Evolutionary conservation across 345 rosid genomes (phyloP), one percentile per base, ranked within the genome.

Genomic region (Linum trigynum): DNA sequence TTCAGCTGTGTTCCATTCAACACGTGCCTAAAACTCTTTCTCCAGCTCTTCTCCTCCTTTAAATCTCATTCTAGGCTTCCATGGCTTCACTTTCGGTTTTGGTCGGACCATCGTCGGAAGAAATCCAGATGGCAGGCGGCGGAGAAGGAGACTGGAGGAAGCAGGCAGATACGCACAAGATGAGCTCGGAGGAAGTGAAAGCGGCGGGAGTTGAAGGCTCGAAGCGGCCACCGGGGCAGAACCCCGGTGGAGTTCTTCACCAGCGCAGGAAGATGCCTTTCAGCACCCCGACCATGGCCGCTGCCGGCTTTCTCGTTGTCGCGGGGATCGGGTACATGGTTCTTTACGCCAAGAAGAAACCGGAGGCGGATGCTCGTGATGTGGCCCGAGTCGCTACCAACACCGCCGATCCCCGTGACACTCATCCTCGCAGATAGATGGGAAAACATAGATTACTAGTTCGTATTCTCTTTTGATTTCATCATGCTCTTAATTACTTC

Each of bases 91-190:
- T 15, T 40, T 61, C 3, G 16, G 2, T 9, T 39, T 39, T 1
- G 11, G 12, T 17, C 38, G n/a, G 11, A 0, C 14, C 38, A 16
- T 9, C 6, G n/a, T 1, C 2, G 11, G 50, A 32, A 3, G 67
- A 12, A 3, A 11, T 2, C 57, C 7, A 40, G 5, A 81, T 77
- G 82, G 81, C 76, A 65, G 81, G 71, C 7, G 81, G 71, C 7
- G 51, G 51, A n/a, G 70, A 74, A 5, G 76, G 74, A 50, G 86
- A 81, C 1, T 83, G 89, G 86, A 83, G 77, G 61, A 77, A 78
- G 61, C 75, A 51, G 0, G 88, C 91, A 36, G 91, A 86, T 60
- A 88, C 91, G 5, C 82, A 82, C 66, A 84, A 79, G 80, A 85
- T 86, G 96, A 83, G 80, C 2, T 72, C 81, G 0, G 91, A 83